phyloP scores from a whole-genome alignment of 2,329 filamentous ascomycete species.

The Apiospora pterosperma region DNA sequence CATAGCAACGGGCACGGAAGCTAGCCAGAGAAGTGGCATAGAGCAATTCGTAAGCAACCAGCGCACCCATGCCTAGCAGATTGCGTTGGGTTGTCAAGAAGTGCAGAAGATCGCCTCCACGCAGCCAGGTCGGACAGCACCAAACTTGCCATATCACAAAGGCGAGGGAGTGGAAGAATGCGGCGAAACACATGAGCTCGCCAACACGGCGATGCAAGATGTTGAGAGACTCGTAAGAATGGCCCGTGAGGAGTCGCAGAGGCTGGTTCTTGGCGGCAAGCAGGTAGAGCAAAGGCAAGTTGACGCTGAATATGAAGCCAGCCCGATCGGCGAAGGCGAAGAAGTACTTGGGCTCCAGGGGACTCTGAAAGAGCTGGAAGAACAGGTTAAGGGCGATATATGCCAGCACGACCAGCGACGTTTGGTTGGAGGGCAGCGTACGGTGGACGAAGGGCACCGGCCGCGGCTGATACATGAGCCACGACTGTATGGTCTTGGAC shows the following conservation, averaged over 20 bases:
- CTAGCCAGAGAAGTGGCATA: conserved; percentile 59
- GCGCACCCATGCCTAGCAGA: conserved; percentile 50
- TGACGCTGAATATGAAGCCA: conserved; percentile 48
- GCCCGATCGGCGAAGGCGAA: conserved; percentile 58
- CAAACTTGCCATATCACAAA: conserved; percentile 55
- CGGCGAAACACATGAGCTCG: conserved; percentile 58
- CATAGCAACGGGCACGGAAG: conserved; percentile 59
- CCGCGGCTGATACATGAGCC: conserved; percentile 54
- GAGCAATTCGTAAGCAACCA: conserved; percentile 56
- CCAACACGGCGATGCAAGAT: conserved; percentile 63
- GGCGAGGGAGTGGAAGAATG: conserved; percentile 50
- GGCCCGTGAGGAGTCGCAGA: conserved; percentile 55
- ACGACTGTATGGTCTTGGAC: conserved; percentile 7
- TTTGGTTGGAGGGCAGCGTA: conserved; percentile 53
- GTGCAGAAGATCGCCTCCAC: conserved; percentile 32
- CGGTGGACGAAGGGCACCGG: conserved; percentile 56
- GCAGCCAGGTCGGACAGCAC: conserved; percentile 45
- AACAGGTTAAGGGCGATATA: conserved; percentile 55
- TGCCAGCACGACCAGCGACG: conserved; percentile 46
- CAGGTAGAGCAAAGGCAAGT: conserved; percentile 54
- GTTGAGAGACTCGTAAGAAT: conserved; percentile 64
- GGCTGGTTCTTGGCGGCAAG: conserved; percentile 66
- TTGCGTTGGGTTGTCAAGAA: conserved; percentile 52
- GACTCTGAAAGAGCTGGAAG: conserved; percentile 51
- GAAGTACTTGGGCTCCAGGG: conserved; percentile 43